phyloP scores from a whole-genome alignment of 192 early-diverging fungal species.

The Lobulomyces angularis region DNA sequence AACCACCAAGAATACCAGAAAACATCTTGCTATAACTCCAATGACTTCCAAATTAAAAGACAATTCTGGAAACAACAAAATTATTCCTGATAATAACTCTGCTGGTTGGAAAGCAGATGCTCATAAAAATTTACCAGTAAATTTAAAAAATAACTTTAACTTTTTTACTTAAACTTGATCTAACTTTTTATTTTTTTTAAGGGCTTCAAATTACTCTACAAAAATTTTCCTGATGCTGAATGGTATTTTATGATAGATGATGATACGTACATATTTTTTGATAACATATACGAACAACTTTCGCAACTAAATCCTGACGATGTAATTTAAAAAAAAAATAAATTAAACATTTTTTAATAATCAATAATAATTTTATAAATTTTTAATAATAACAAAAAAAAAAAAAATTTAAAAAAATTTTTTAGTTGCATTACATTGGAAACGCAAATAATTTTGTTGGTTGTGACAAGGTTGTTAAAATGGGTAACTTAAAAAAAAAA shows the following conservation, averaged over 20 bases:
- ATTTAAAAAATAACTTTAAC: neutral
- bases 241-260: slow-evolving; percentile 57
- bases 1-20: too few species aligned
- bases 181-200: neutral
- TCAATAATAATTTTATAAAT: slow-evolving; percentile 1
- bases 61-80: too few species aligned
- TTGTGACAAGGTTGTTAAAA: slow-evolving; percentile 35
- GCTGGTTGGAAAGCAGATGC: slow-evolving; percentile 38
- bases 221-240: slow-evolving; percentile 36
- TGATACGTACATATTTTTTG: slow-evolving; percentile 45
- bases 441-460: slow-evolving; percentile 13
- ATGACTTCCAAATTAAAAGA: too few species aligned
- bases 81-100: slow-evolving; percentile 20
- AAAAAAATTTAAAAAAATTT: neutral
- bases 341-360: neutral
- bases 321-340: neutral
- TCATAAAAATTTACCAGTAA: slow-evolving; percentile 39
- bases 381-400: slow-evolving; percentile 3
- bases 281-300: slow-evolving; percentile 27
- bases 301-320: slow-evolving; percentile 16
- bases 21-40: too few species aligned
- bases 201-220: slow-evolving; percentile 29
- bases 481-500: too few species aligned
- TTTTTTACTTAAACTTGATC: neutral
- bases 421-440: neutral